Evolutionary conservation across 768 basidiomycete genomes (phyloP).

Genomic region (Paxillus rubicundulus): DNA sequence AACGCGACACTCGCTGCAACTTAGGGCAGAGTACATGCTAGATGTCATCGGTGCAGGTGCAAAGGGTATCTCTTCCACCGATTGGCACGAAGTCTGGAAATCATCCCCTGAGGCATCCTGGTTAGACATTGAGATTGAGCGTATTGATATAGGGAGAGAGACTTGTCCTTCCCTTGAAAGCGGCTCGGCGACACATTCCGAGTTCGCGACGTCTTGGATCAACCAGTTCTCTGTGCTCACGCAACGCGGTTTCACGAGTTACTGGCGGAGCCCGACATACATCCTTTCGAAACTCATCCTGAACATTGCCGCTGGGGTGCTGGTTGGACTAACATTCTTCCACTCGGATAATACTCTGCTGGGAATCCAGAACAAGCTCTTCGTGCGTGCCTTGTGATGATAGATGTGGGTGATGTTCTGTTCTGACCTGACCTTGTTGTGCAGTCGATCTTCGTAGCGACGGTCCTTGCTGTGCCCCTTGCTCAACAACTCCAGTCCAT

Average conservation of each 20-base stretch:
- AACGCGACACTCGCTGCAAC: background rate
- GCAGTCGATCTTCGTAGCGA: conserved; percentile 51
- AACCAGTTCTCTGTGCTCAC: conserved; percentile 34
- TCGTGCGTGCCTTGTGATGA: conserved; percentile 26
- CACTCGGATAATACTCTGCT: conserved; percentile 34
- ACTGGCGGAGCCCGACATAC: conserved; percentile 43
- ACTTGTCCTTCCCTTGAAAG: conserved; percentile 19
- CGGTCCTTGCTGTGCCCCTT: conserved; percentile 43
- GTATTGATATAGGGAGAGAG: conserved; percentile 40
- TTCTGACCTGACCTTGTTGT: too few relatives aligned
- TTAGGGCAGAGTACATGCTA: conserved; percentile 47
- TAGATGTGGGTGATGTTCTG: too few relatives aligned
- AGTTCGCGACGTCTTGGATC: conserved; percentile 40
- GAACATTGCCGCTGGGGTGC: conserved; percentile 32
- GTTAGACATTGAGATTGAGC: conserved; percentile 42
- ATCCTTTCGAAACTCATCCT: conserved; percentile 39
- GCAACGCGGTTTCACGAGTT: conserved; percentile 29
- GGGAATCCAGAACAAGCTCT: conserved; percentile 43
- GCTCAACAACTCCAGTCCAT: conserved; percentile 59
- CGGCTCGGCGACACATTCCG: conserved; percentile 20
- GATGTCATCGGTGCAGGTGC: conserved; percentile 58
- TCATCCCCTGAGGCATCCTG: conserved; percentile 38
- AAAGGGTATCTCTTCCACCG: conserved; percentile 38
- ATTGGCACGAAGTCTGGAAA: conserved; percentile 54
- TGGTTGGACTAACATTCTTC: conserved; percentile 46